Conservation (phyloP, 257 asterid genomes). For the Oldenlandia corymbosa region DNA sequence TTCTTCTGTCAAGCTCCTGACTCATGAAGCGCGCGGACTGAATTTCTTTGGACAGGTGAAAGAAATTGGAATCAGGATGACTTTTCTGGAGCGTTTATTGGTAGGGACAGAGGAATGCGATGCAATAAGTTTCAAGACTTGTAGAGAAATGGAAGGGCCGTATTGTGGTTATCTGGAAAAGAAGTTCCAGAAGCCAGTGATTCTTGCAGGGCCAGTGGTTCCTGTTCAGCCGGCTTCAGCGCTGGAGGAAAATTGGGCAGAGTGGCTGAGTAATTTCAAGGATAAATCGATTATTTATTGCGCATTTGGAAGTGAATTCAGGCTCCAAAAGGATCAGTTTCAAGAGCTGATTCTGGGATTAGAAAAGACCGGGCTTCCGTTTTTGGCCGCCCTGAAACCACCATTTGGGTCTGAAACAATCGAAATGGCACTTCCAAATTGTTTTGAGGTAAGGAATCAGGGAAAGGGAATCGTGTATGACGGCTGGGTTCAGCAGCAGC, state of each 20-base stretch:
- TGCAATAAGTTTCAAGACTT: conserved; percentile 7
- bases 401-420: conserved; percentile 20
- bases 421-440: conserved; percentile 27
- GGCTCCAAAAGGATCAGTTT: conserved; percentile 25
- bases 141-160: conserved; percentile 9
- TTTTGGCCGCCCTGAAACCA: conserved; percentile 25
- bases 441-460: conserved; percentile 16
- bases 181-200: conserved; percentile 7
- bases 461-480: conserved; percentile 24
- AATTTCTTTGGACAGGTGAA: neutral
- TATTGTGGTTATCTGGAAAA: conserved; percentile 1
- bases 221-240: conserved; percentile 12
- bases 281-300: neutral
- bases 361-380: conserved; percentile 30
- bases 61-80: neutral
- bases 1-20: neutral
- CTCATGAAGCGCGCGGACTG: conserved; percentile 10
- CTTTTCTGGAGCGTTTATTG: conserved; percentile 2
- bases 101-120: neutral
- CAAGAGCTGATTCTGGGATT: conserved; percentile 29
- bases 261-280: conserved; percentile 3
- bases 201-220: conserved; percentile 8
- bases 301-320: conserved; percentile 25
- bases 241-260: conserved; percentile 2
- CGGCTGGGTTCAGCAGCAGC: conserved; percentile 34